Evolutionary conservation across 1,284 basidiomycete species (phyloP), one percentile per base, ranked within the genome.

Genomic region (Tranzscheliella williamsii): DNA sequence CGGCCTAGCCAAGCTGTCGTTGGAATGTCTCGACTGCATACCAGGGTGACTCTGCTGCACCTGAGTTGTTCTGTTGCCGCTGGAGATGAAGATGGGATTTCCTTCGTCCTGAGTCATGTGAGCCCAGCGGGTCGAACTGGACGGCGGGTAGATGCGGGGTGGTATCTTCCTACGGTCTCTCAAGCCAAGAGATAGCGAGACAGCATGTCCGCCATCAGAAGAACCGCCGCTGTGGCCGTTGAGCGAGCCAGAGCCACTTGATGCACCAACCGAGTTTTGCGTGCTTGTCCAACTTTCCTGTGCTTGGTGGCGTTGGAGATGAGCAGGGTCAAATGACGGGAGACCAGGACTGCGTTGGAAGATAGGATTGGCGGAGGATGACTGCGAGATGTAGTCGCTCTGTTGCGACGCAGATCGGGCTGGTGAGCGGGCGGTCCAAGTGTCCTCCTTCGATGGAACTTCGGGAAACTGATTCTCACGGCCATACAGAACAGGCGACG

Each of bases 81-180:
- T 16, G 9, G 32, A 20, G 8, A 16, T 16, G 16, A 32, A 21
- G 0, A 34, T 24, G 17, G 45, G 42, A 45, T 29, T 38, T 22
- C 16, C 32, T 17, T 60, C 56, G 42, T 54, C 56, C 23, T 45
- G 46, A 11, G 38, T 33, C 3, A 51, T 55, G 31, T 55, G 43
- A 9, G 52, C 51, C 57, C 57, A 61, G 5, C 57, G 37, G 2
- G 50, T 51, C 20, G 56, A 51, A 15, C 44, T 47, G 11, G 67
- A 69, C 12, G 67, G 67, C 5, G 64, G 67, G 39, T 69, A 63
- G 33, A 69, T 69, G 21, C 67, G 52, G 4, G 64, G 64, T n/a
- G 67, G 58, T n/a, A 49, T 48, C 7, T 69, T 66, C 6, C 67
- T 45, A 26, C 67, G 48, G 21, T 69, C 67, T 27, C 67, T 50